Conservation (phyloP, 2,329 filamentous ascomycete species). For the Fulvia fulva region DNA sequence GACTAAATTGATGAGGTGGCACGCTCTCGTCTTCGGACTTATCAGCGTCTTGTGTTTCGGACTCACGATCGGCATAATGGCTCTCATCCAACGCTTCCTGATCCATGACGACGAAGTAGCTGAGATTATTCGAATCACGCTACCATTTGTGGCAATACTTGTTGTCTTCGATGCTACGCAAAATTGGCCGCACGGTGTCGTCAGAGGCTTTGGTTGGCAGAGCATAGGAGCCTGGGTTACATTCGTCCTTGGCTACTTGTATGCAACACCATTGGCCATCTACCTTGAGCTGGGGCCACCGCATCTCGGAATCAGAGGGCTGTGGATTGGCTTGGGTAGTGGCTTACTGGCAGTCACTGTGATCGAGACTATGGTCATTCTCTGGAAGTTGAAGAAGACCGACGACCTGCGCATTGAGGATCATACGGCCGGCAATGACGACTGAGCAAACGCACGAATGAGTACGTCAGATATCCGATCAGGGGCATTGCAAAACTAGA, state of each 20-base stretch:
- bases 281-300: conserved; percentile 35
- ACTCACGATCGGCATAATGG: conserved; percentile 30
- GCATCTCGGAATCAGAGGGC: conserved; percentile 33
- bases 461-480: no score
- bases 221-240: conserved; percentile 38
- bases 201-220: conserved; percentile 38
- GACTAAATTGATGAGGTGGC: conserved; percentile 31
- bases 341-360: conserved; percentile 34
- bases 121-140: conserved; percentile 31
- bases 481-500: no score
- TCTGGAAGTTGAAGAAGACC: conserved; percentile 2
- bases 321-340: conserved; percentile 36
- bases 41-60: conserved; percentile 36
- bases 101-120: conserved; percentile 36
- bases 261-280: conserved; percentile 37
- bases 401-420: not conserved
- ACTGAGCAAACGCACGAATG: not conserved
- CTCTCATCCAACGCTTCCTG: conserved; percentile 34
- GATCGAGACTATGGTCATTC: conserved; percentile 25
- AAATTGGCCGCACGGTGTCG: conserved; percentile 36
- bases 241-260: conserved; percentile 37
- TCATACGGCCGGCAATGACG: not conserved
- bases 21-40: conserved; percentile 31
- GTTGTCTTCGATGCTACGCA: conserved; percentile 38
- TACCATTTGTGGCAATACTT: conserved; percentile 37